These are phyloP conservation scores for Penicillium olsonii DNA, from an alignment of 2,329 filamentous ascomycete species.

Conservation along the genomic window DNA sequence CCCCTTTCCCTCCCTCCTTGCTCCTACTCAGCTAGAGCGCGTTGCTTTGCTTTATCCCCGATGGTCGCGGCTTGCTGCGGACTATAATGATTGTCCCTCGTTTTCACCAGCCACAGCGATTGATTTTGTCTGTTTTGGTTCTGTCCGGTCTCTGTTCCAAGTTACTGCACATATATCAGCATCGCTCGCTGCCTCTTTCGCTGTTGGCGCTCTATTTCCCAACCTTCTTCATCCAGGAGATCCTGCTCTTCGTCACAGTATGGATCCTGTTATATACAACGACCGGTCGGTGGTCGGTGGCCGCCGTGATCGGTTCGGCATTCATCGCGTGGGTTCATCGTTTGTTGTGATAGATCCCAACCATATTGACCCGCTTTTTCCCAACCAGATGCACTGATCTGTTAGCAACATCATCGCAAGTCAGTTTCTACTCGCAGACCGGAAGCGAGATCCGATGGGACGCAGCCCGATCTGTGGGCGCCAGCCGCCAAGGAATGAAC, in stretches of 20 bases:
- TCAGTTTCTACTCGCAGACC: constrained; percentile 35
- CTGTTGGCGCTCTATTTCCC: constrained; percentile 30
- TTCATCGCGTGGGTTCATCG: constrained; percentile 25
- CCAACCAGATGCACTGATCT: constrained; percentile 20
- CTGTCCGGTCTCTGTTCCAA: constrained; percentile 30
- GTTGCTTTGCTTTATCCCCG: constrained; percentile 1
- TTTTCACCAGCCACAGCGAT: constrained; percentile 26
- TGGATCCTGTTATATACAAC: constrained; percentile 27
- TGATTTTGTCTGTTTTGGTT: constrained; percentile 29
- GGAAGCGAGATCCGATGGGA: constrained; percentile 34
- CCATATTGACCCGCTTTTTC: background rate
- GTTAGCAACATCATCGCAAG: constrained; percentile 27
- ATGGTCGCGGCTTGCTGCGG: constrained; percentile 3
- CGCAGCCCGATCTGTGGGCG: constrained; percentile 29
- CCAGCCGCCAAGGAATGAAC: constrained; percentile 29
- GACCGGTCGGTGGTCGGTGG: constrained; percentile 16
- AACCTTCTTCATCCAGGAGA: constrained; percentile 33
- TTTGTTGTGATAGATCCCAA: background rate
- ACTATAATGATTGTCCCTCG: constrained; percentile 24
- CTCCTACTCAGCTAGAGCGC: background rate
- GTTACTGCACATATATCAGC: constrained; percentile 30
- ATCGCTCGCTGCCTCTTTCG: constrained; percentile 22
- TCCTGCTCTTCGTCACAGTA: constrained; percentile 21
- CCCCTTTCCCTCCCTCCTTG: background rate
- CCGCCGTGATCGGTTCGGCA: constrained; percentile 20